A percentile compares a stretch with the other conserved stretches of the same genome.
Conservation (phyloP, 2,329 filamentous ascomycete species). For the Scedosporium aurantiacum region DNA sequence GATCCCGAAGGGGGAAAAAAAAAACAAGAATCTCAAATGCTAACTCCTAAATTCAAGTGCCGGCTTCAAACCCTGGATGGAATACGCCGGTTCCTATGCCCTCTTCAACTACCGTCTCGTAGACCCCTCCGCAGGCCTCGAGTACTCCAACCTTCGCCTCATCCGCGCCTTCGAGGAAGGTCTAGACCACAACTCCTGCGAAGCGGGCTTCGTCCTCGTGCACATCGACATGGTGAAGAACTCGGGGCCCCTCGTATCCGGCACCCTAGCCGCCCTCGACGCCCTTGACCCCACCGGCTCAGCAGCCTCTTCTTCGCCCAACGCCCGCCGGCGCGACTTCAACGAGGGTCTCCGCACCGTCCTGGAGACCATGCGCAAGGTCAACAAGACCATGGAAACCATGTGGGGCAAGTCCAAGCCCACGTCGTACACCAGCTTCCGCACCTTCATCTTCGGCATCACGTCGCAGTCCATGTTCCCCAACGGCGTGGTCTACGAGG, state of each 20-base stretch:
- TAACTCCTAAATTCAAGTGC: not conserved
- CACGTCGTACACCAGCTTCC: constrained; percentile 74
- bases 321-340: constrained; percentile 40
- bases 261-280: constrained; percentile 53
- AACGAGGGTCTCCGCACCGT: constrained; percentile 51
- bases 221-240: constrained; percentile 93
- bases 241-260: constrained; percentile 65
- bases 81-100: constrained; percentile 61
- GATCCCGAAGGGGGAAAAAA: too few relatives aligned
- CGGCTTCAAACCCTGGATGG: constrained; percentile 89
- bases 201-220: constrained; percentile 91
- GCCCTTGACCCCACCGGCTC: constrained; percentile 14
- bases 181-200: constrained; percentile 74
- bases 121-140: constrained; percentile 44
- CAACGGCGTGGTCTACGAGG: constrained; percentile 80
- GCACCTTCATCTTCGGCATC: constrained; percentile 95
- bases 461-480: constrained; percentile 92
- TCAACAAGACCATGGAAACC: constrained; percentile 71
- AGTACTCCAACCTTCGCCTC: constrained; percentile 62
- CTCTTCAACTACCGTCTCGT: constrained; percentile 56
- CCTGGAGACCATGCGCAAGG: constrained; percentile 45
- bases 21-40: too few relatives aligned
- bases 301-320: constrained; percentile 8
- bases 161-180: constrained; percentile 88
- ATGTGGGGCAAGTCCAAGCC: constrained; percentile 92